Evolutionary conservation across 768 basidiomycete genomes (phyloP).

Genomic region (Termitomyces sp.): DNA sequence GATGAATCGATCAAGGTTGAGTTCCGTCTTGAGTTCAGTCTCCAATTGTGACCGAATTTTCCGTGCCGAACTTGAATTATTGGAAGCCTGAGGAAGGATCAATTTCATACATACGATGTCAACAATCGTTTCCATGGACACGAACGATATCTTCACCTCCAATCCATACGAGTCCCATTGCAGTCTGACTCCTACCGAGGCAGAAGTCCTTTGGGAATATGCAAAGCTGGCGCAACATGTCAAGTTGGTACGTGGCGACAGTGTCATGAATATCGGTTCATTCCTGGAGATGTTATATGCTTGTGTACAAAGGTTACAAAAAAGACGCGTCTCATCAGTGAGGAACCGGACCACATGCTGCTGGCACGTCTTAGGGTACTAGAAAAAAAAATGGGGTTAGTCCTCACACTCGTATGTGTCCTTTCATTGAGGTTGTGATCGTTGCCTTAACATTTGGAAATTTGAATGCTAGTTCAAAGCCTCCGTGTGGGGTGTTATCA

Average conservation of each 20-base stretch:
- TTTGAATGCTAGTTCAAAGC: constrained; percentile 73
- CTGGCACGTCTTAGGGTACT: constrained; percentile 71
- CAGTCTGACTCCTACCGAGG: constrained; percentile 60
- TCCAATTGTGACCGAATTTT: no score
- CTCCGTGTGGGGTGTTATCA: constrained; percentile 92
- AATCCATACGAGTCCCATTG: constrained; percentile 78
- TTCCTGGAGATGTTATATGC: background rate
- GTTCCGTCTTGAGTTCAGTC: background rate
- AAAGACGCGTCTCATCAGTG: constrained; percentile 64
- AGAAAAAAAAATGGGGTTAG: constrained; percentile 93
- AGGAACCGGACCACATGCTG: constrained; percentile 74
- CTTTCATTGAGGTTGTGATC: constrained; percentile 1
- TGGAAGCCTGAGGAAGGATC: background rate
- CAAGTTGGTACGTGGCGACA: constrained; percentile 53
- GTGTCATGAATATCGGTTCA: background rate
- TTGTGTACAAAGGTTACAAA: constrained; percentile 45
- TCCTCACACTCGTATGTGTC: constrained; percentile 75
- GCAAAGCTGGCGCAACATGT: constrained; percentile 81
- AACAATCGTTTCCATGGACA: constrained; percentile 18
- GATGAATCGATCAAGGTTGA: background rate
- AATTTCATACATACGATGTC: constrained; percentile 4
- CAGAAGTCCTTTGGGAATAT: constrained; percentile 89
- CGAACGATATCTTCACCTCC: constrained; percentile 40
- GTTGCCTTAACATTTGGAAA: constrained; percentile 26
- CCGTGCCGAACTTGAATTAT: no score